Percentiles rank a stretch among this genome's conserved stretches.
phyloP scores from a whole-genome alignment of 768 basidiomycete species.

The Suillus americanus region DNA sequence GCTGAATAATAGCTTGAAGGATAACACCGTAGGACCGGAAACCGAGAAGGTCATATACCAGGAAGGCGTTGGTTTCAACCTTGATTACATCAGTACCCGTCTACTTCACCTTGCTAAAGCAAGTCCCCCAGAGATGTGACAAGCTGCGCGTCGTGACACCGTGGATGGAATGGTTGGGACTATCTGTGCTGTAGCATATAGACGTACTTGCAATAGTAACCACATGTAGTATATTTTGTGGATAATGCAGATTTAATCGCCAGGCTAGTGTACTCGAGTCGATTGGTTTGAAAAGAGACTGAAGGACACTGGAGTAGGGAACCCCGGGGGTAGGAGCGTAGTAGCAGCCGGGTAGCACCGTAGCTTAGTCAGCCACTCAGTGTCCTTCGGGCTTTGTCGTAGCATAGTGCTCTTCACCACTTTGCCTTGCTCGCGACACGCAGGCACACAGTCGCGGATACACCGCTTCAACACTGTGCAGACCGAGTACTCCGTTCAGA shows the following conservation, averaged over 20 bases:
- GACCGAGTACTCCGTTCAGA: not conserved
- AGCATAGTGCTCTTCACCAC: too few species aligned
- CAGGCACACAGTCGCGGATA: too few species aligned
- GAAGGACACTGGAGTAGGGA: too few species aligned
- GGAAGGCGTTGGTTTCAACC: not conserved
- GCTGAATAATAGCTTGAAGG: not conserved
- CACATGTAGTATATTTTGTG: not conserved
- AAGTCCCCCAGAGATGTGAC: not conserved
- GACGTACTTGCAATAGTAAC: not conserved
- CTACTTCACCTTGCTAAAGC: not conserved
- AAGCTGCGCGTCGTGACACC: not conserved
- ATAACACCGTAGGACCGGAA: not conserved
- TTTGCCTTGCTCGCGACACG: too few species aligned
- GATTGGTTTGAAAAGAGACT: too few species aligned
- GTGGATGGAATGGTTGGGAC: not conserved
- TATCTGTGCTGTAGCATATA: not conserved
- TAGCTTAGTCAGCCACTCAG: too few species aligned
- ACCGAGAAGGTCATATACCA: conserved; percentile 1
- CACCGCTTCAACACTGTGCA: not conserved
- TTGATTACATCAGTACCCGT: not conserved
- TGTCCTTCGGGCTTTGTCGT: too few species aligned
- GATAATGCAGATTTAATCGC: not conserved
- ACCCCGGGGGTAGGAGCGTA: too few species aligned
- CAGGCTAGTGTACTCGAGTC: not conserved
- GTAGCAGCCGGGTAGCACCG: too few species aligned